These are phyloP conservation scores for Cryphonectria nitschkei DNA, from an alignment of 2,329 filamentous ascomycete genomes.

Conservation along the genomic window DNA sequence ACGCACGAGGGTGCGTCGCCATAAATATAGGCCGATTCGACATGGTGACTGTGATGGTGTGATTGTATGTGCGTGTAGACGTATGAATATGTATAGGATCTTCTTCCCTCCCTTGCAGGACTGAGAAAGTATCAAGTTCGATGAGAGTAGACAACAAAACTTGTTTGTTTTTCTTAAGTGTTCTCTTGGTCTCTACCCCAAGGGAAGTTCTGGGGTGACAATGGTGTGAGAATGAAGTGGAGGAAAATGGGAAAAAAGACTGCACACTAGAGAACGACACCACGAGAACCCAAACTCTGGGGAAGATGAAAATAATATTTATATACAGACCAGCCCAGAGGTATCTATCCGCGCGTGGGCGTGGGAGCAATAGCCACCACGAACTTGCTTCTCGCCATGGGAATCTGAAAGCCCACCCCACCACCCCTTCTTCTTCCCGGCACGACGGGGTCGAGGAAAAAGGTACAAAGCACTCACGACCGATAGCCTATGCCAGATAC, in stretches of 20 bases:
- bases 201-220: not conserved
- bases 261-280: not conserved
- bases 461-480: conserved; percentile 17
- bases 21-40: conserved; percentile 85
- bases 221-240: not conserved
- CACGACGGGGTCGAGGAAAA: not conserved
- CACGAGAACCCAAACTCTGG: not conserved
- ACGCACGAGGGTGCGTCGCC: conserved; percentile 90
- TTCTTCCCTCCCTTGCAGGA: not conserved
- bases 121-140: not conserved
- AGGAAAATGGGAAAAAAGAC: conserved; percentile 2
- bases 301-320: conserved; percentile 23
- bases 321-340: conserved; percentile 20
- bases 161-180: not conserved
- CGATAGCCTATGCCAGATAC: conserved; percentile 20
- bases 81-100: not conserved
- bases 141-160: not conserved
- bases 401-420: not conserved
- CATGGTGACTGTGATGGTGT: conserved; percentile 54
- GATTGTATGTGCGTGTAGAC: conserved; percentile 2
- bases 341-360: conserved; percentile 13
- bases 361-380: conserved; percentile 15
- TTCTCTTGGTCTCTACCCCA: no score
- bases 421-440: not conserved
- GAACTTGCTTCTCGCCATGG: conserved; percentile 3